These are phyloP conservation scores for Kazachstania africana DNA, from an alignment of 805 yeast species.

Conservation along the genomic window DNA sequence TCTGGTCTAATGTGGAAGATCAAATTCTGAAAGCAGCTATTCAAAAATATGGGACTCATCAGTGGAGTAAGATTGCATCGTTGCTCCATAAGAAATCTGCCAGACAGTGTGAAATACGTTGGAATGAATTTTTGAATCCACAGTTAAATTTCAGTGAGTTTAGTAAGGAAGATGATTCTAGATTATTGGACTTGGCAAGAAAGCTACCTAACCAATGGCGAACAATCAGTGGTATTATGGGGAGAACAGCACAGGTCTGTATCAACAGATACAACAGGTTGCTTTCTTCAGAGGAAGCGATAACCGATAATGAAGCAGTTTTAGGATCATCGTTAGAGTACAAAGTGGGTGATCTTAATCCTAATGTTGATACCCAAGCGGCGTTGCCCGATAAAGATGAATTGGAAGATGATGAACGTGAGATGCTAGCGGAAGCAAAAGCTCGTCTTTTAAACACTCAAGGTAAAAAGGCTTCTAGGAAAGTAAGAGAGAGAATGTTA, in stretches of 20 bases:
- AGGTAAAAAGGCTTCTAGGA: constrained; percentile 89
- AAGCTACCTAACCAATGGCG: constrained; percentile 91
- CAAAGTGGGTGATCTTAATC: constrained; percentile 47
- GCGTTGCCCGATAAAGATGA: constrained; percentile 74
- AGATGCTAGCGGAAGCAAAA: constrained; percentile 89
- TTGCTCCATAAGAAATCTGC: constrained; percentile 77
- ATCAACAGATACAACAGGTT: constrained; percentile 66
- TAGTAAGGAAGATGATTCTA: constrained; percentile 67
- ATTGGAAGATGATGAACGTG: constrained; percentile 78
- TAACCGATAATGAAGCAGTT: constrained; percentile 12
- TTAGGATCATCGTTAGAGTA: constrained; percentile 27
- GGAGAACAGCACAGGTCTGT: constrained; percentile 79
- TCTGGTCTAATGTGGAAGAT: constrained; percentile 79
- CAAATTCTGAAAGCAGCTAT: constrained; percentile 85
- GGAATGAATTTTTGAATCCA: constrained; percentile 86
- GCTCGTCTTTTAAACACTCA: constrained; percentile 86
- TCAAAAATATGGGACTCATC: constrained; percentile 84
- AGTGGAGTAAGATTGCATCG: constrained; percentile 90
- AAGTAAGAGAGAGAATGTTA: constrained; percentile 72
- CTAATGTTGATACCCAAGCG: constrained; percentile 64
- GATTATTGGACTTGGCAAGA: constrained; percentile 52
- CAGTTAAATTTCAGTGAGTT: constrained; percentile 51
- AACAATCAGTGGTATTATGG: constrained; percentile 68
- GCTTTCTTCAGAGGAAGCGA: constrained; percentile 31
- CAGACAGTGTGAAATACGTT: constrained; percentile 81